Evolutionary conservation across 768 basidiomycete species (phyloP), one percentile per base, ranked within the genome.

Genomic region (Naganishia vaughanmartiniae): DNA sequence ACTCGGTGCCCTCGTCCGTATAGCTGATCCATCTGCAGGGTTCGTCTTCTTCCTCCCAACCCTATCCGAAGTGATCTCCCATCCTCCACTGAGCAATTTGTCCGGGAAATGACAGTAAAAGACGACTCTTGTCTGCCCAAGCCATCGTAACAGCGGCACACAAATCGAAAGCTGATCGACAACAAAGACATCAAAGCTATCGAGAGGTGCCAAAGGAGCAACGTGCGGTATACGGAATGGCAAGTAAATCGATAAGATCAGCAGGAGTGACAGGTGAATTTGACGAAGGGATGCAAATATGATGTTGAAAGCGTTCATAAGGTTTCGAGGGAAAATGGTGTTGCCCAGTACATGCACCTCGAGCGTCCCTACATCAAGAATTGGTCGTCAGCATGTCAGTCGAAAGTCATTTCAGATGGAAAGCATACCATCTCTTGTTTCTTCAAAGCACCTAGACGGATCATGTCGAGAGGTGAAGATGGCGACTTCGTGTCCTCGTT

Each of bases 91-190:
- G 31, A 97, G 85, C 0, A 98, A 84, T 80, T 95, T 95, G 82
- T 99, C 95, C 0, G 95, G 96, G 74, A 99, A 98, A 79, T 98
- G 96, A 74, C 93, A 95, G 79, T 99, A 98, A 81, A 97, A 98
- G 24, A 98, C 89, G 34, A 95, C 90, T 1, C 92, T 87, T n/a
- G 87, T 91, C 26, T 84, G 84, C 2, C 84, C 86, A 17, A 91
- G 76, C 70, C 83, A 76, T 2, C 91, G 86, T 0, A 99, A 84
- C 70, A 96, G 84, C 0, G 95, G 95, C 30, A 97, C 84, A 73
- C 90, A 93, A 1, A 93, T 92, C 5, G 92, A 93, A 24, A 98
- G 87, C 79, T 97, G 96, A 82, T 98, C 95, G 4, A 97, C 90
- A 70, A 98, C 89, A 82, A 89, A 94, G 26, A 97, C 87, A 77